Evolutionary conservation across 768 basidiomycete genomes (phyloP).

Genomic region (Cystobasidium onofrii): DNA sequence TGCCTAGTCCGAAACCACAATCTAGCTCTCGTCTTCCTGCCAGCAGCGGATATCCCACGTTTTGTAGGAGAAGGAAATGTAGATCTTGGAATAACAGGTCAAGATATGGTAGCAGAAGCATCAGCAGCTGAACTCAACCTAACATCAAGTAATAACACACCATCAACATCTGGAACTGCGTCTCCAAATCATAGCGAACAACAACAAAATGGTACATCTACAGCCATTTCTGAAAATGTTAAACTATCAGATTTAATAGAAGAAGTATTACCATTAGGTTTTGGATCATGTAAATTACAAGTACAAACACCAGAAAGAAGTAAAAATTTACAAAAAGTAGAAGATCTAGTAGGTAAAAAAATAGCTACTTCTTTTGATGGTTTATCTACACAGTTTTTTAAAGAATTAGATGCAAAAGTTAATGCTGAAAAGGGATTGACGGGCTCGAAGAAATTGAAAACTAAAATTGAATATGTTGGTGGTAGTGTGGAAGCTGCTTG

Average conservation of each 20-base stretch:
- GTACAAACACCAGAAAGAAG: slow-evolving; percentile 76
- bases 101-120: slow-evolving; percentile 91
- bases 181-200: background rate
- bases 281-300: slow-evolving; percentile 75
- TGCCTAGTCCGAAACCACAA: slow-evolving; percentile 87
- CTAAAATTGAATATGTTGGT: slow-evolving; percentile 87
- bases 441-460: slow-evolving; percentile 55
- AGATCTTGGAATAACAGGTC: slow-evolving; percentile 93
- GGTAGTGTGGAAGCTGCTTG: slow-evolving; percentile 98
- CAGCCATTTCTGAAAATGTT: background rate
- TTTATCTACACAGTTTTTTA: slow-evolving; percentile 72
- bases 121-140: slow-evolving; percentile 46
- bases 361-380: slow-evolving; percentile 92
- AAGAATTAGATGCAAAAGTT: slow-evolving; percentile 51
- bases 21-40: slow-evolving; percentile 90
- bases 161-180: background rate
- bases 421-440: background rate
- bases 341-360: slow-evolving; percentile 79
- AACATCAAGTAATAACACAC: background rate
- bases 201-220: background rate
- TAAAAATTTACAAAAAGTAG: slow-evolving; percentile 59
- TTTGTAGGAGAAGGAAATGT: slow-evolving; percentile 97
- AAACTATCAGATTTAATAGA: slow-evolving; percentile 51
- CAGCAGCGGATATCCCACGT: slow-evolving; percentile 92
- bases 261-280: slow-evolving; percentile 73